Percentiles rank a stretch among this genome's conserved stretches.
Conservation (phyloP, 176 grass and related monocot genomes). For the Bonia amplexicaulis region DNA sequence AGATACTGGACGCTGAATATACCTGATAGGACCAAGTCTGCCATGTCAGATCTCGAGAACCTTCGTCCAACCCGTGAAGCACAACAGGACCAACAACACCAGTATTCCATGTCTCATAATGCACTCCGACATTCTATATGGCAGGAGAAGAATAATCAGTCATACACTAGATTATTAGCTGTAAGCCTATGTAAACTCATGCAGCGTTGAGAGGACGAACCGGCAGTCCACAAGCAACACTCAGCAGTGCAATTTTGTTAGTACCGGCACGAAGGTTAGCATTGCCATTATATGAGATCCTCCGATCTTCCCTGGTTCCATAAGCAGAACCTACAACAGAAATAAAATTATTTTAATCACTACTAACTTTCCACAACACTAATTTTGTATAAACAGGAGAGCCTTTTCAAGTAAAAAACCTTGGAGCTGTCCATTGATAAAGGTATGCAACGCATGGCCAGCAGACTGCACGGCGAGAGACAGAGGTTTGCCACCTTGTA, state of each 20-base stretch:
- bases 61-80: conserved; percentile 78
- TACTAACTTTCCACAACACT: background rate
- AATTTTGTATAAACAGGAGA: background rate
- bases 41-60: conserved; percentile 87
- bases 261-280: conserved; percentile 78
- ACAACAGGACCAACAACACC: conserved; percentile 86
- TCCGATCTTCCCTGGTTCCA: conserved; percentile 91
- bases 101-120: conserved; percentile 96
- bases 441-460: conserved; percentile 83
- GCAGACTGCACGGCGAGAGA: conserved; percentile 81
- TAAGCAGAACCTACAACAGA: conserved; percentile 68
- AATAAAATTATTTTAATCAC: conserved; percentile 24
- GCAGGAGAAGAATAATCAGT: conserved; percentile 15
- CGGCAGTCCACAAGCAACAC: conserved; percentile 89
- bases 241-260: conserved; percentile 83
- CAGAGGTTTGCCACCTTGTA: conserved; percentile 61
- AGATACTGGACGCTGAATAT: background rate
- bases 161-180: conserved; percentile 1
- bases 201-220: conserved; percentile 38
- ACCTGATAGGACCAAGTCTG: conserved; percentile 96
- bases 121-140: conserved; percentile 81
- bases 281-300: conserved; percentile 66
- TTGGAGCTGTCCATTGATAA: conserved; percentile 86
- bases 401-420: conserved; percentile 35
- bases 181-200: conserved; percentile 2